Evolutionary conservation across 495 filamentous ascomycete genomes (phyloP).

Genomic region (Penicillium turbatum): DNA sequence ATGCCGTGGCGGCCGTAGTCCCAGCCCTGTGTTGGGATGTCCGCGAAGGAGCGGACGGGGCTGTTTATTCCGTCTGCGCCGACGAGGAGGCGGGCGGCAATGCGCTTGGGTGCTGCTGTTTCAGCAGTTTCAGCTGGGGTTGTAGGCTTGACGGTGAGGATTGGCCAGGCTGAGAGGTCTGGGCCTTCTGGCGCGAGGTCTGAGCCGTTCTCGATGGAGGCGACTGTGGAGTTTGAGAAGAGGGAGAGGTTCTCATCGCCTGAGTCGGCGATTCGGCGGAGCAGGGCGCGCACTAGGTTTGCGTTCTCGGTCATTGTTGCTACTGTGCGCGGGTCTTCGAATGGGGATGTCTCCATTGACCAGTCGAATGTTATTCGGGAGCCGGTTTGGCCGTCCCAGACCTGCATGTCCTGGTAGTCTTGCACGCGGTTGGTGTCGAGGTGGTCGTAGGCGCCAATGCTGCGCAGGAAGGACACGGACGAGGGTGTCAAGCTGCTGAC

Average conservation of each 20-base stretch:
- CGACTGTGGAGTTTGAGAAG: slow-evolving; percentile 71
- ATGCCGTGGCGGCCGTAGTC: slow-evolving; percentile 89
- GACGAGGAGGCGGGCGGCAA: slow-evolving; percentile 79
- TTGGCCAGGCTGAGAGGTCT: slow-evolving; percentile 82
- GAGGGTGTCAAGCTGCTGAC: slow-evolving; percentile 90
- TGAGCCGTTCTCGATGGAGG: slow-evolving; percentile 69
- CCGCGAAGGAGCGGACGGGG: slow-evolving; percentile 85
- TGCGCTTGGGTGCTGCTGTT: slow-evolving; percentile 32
- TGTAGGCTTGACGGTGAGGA: slow-evolving; percentile 59
- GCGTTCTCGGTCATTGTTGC: slow-evolving; percentile 96
- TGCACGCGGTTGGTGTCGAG: slow-evolving; percentile 68
- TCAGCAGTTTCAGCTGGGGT: slow-evolving; percentile 32
- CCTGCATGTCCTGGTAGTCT: slow-evolving; percentile 85
- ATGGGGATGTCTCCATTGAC: slow-evolving; percentile 47
- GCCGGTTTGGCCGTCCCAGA: slow-evolving; percentile 92
- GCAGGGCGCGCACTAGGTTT: slow-evolving; percentile 74
- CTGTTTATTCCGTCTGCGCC: slow-evolving; percentile 94
- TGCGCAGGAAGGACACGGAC: slow-evolving; percentile 63
- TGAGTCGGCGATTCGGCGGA: slow-evolving; percentile 64
- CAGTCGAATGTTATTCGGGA: slow-evolving; percentile 86
- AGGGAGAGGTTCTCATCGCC: slow-evolving; percentile 57
- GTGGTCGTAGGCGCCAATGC: slow-evolving; percentile 86
- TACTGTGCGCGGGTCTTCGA: slow-evolving; percentile 56
- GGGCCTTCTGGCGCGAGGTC: slow-evolving; percentile 54
- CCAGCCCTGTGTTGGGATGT: slow-evolving; percentile 81